phyloP scores from a whole-genome alignment of 305 asterid genomes.

The Rubia peregrina region DNA sequence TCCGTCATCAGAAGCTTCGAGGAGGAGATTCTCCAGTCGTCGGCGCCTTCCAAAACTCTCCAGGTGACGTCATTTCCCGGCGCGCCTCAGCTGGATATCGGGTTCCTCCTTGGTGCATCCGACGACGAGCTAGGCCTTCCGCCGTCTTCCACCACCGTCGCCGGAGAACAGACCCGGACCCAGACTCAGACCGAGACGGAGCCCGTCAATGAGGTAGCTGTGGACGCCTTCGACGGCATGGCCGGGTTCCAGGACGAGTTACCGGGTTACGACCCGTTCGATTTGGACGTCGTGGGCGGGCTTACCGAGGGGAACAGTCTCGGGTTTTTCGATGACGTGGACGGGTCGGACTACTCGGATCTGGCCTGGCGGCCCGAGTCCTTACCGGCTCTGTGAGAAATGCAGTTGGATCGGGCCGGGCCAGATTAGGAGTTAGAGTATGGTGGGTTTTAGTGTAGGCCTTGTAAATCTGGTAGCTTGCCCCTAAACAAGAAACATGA shows the following conservation, averaged over 20 bases:
- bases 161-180: slow-evolving; percentile 3
- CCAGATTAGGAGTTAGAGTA: slow-evolving; percentile 4
- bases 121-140: slow-evolving; percentile 47
- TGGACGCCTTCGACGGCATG: slow-evolving; percentile 5
- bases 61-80: slow-evolving; percentile 18
- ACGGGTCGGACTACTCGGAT: slow-evolving; percentile 22
- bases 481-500: not conserved
- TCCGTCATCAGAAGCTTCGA: slow-evolving; percentile 38
- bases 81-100: slow-evolving; percentile 26
- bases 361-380: slow-evolving; percentile 26
- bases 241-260: slow-evolving; percentile 22
- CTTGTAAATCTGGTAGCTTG: slow-evolving; percentile 15
- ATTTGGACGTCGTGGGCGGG: slow-evolving; percentile 18
- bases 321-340: slow-evolving; percentile 27
- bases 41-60: not conserved
- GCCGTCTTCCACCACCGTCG: slow-evolving; percentile 4
- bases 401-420: not conserved
- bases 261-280: slow-evolving; percentile 22
- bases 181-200: slow-evolving; percentile 9
- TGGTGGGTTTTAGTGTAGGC: slow-evolving; percentile 13
- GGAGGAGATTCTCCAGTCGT: slow-evolving; percentile 30
- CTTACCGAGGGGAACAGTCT: slow-evolving; percentile 7
- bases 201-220: slow-evolving; percentile 4
- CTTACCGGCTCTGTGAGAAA: slow-evolving; percentile 20
- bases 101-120: slow-evolving; percentile 38